These are phyloP conservation scores for Diaporthe nobilis DNA, from an alignment of 2,329 filamentous ascomycete genomes.

Conservation along the genomic window DNA sequence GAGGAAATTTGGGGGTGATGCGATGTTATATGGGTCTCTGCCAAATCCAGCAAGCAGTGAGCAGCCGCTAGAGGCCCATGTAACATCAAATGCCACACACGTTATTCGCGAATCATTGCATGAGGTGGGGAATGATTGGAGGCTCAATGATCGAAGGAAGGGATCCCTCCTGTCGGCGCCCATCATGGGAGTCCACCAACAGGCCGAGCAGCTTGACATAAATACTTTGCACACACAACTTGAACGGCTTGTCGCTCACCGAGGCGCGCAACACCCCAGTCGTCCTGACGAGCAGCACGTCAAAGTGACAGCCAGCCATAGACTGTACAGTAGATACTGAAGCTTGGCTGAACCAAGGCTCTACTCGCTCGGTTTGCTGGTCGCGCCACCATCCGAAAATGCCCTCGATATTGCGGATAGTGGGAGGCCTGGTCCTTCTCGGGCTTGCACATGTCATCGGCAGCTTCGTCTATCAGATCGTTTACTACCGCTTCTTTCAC, in stretches of 20 bases:
- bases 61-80: background rate
- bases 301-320: background rate
- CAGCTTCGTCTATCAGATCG: slow-evolving; percentile 59
- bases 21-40: slow-evolving; percentile 25
- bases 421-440: slow-evolving; percentile 15
- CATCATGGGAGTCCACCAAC: background rate
- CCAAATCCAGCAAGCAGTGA: slow-evolving; percentile 18
- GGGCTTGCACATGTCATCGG: slow-evolving; percentile 20
- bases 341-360: background rate
- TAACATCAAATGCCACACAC: slow-evolving; percentile 22
- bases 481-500: slow-evolving; percentile 66
- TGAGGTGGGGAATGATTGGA: background rate
- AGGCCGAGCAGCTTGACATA: slow-evolving; percentile 1
- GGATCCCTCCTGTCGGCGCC: background rate
- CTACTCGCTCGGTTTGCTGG: background rate
- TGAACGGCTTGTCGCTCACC: background rate
- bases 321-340: background rate
- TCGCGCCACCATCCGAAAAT: slow-evolving; percentile 1
- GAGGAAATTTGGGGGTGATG: slow-evolving; percentile 22
- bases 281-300: background rate
- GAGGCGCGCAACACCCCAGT: background rate
- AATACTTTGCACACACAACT: background rate
- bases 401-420: slow-evolving; percentile 16
- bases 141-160: slow-evolving; percentile 5
- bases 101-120: background rate